Base-by-base conservation (phyloP, 768 basidiomycete genomes). In the Daedaleopsis sinensis region DNA sequence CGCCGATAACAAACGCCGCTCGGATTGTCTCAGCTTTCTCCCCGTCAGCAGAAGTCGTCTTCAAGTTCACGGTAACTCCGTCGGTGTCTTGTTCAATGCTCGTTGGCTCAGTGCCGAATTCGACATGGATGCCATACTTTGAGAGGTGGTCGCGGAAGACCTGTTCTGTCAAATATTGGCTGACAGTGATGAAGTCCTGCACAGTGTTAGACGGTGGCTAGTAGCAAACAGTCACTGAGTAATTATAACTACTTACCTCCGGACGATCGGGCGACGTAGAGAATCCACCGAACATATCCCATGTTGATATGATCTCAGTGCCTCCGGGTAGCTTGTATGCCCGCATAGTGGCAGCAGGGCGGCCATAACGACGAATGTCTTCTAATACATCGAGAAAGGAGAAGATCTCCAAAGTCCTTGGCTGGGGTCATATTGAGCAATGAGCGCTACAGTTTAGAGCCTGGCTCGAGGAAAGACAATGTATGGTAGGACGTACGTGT, bases 1-100 rank as follows among this genome's bases (percentile, higher is more conserved):
- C 69, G 1, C 80, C 80, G 15, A 82, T 67, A 1, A 83, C 62
- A 64, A 71, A 80, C 2, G 71, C 67, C n/a, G 63, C 67, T 9
- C 59, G 65, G 7, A 72, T 59, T 3, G 53, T 68, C 58, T 80
- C 77, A n/a, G 57, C 48, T 0, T 51, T 44, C 27, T 67, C 23
- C 1, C 66, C 74, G 2, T 71, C 21, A 7, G 19, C 57, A 7
- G 27, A 32, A 32, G 7, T 32, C 4, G 27, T 32, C 7, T 61
- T 63, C 13, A 79, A 24, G 21, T 65, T 67, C 1, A 70, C 74
- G 1, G 63, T 61, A 11, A 80, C 76, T 27, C 63, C 58, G 52
- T 77, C 74, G 0, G 61, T 47, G 27, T 64, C 48, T 58, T 80
- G 78, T 58, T 74, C 73, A 38, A 81, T 67, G 4, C 57, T 65